These are phyloP conservation scores for Gigaspora rosea DNA, from an alignment of 192 early-diverging fungal genomes.

Conservation along the genomic window DNA sequence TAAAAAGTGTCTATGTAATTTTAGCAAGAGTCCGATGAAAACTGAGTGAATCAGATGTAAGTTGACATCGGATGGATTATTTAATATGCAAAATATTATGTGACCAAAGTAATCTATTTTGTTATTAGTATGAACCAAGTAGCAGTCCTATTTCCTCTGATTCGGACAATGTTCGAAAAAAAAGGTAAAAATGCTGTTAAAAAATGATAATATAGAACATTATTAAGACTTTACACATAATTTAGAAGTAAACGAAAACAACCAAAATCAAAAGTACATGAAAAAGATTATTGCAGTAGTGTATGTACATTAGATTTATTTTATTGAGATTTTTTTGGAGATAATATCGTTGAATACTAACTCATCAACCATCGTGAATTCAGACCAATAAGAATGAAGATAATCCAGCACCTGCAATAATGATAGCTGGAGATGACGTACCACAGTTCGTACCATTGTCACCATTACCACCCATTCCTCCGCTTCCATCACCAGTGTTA, in stretches of 20 bases:
- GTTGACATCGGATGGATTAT: neutral
- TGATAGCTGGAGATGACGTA: no score
- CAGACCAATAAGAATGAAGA: neutral
- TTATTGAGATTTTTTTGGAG: neutral
- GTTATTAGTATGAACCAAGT: neutral
- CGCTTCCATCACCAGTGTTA: neutral
- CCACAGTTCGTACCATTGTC: no score
- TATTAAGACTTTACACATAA: slow-evolving; percentile 4
- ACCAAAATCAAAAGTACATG: neutral
- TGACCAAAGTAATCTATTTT: neutral
- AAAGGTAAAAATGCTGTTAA: neutral
- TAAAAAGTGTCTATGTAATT: neutral
- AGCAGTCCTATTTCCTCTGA: no score
- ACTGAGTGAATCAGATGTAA: neutral
- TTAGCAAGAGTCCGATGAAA: neutral
- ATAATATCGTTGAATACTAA: neutral
- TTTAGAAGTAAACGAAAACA: slow-evolving; percentile 8
- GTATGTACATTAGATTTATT: neutral
- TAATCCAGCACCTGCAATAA: no score
- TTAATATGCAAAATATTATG: neutral
- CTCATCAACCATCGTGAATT: neutral
- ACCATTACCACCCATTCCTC: neutral
- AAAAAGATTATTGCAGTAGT: neutral
- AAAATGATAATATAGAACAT: neutral
- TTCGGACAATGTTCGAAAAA: neutral